phyloP scores from a whole-genome alignment of 495 filamentous ascomycete genomes.

The Penicillium waksmanii region DNA sequence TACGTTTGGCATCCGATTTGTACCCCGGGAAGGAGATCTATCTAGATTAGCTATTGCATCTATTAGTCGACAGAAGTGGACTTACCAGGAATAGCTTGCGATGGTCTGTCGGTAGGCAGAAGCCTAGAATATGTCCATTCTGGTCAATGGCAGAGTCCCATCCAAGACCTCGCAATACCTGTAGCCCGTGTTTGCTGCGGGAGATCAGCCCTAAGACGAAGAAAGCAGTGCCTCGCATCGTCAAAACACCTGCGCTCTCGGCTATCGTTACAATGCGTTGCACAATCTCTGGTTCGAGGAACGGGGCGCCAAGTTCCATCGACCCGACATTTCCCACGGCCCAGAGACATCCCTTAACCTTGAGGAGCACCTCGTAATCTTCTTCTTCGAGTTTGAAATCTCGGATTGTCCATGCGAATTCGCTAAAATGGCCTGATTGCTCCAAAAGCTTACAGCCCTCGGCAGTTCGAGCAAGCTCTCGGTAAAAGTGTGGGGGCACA shows the following conservation, averaged over 20 bases:
- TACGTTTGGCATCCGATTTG: conserved; percentile 40
- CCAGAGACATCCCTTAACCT: conserved; percentile 97
- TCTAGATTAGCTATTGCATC: conserved; percentile 12
- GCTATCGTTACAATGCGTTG: conserved; percentile 84
- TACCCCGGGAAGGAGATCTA: conserved; percentile 46
- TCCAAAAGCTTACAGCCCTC: conserved; percentile 89
- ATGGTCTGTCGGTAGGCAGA: conserved; percentile 82
- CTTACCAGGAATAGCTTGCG: conserved; percentile 72
- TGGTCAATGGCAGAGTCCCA: conserved; percentile 91
- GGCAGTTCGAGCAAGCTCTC: conserved; percentile 87
- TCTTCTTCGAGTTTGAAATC: conserved; percentile 82
- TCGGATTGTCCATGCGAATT: conserved; percentile 85
- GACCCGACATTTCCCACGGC: conserved; percentile 97
- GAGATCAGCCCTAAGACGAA: conserved; percentile 94
- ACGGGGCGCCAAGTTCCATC: conserved; percentile 95
- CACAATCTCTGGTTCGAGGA: conserved; percentile 85
- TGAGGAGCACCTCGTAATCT: conserved; percentile 84
- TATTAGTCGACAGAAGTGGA: conserved; percentile 15
- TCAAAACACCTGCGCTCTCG: conserved; percentile 82
- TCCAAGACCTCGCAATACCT: conserved; percentile 80
- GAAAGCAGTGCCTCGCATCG: conserved; percentile 91
- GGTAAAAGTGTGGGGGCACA: conserved; percentile 95
- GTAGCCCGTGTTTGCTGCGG: conserved; percentile 86
- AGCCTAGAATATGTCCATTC: conserved; percentile 80
- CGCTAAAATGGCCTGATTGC: conserved; percentile 93